Base-by-base conservation (phyloP, 805 yeast genomes). In the Hanseniaspora taiwanica region DNA sequence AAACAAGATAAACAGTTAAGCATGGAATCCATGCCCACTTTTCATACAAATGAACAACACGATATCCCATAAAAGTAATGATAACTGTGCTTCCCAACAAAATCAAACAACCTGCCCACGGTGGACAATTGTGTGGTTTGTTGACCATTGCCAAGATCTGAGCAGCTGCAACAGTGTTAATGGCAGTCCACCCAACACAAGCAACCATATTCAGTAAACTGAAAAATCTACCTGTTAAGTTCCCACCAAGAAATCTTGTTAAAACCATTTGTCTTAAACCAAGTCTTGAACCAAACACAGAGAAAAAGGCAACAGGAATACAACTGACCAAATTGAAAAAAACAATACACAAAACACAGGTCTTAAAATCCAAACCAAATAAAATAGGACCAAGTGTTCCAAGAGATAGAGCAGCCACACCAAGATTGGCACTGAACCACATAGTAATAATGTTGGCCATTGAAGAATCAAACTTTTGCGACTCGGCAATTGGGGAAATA, bases 121-220 rank as follows among this genome's bases (percentile, higher is more conserved):
- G 81, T 32, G 96, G 96, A 49, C 80, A 65, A 45, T 66, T 51
- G 44, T 62, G 62, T 38, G 64, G 61, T 45, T 60, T 64, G 65
- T 84, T 84, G 45, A 87, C 79, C 55, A 81, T 74, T 62, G 79
- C 76, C 44, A 86, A 66, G 47, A 86, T 64, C 59, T 84, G 91
- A 19, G 95, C 94, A 27, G 91, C 76, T 23, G 86, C 81, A 74
- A 86, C 81, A 46, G 82, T 83, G 62, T 87, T 87, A 37, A 85
- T 89, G 8, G 94, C 84, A 61, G 91, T 82, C 96, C 96, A 87
- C 51, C 96, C 96, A 42, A 86, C 74, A 71, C 94, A 83, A 21
- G 94, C 87, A 46, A 87, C 60, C 53, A 77, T 72, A 56, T 86
- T 85, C 56, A 87, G 67, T 36, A 79, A 59, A 8, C 93, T 78